phyloP scores from a whole-genome alignment of 306 rosid species.

The Canavalia ensiformis region DNA sequence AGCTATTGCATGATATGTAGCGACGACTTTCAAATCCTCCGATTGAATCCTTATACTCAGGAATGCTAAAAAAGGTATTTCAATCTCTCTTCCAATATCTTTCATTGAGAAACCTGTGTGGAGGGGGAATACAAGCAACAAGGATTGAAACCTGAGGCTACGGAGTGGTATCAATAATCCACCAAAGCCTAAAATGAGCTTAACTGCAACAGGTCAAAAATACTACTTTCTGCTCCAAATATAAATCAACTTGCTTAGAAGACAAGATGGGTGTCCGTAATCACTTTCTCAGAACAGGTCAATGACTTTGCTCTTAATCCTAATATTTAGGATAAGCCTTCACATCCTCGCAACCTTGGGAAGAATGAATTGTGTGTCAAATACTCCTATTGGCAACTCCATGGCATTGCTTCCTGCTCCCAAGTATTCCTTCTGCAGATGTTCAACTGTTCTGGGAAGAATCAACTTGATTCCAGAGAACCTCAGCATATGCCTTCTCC shows the following conservation, averaged over 20 bases:
- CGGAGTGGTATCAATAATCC: constrained; percentile 19
- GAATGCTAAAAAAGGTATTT: neutral
- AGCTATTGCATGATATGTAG: constrained; percentile 4
- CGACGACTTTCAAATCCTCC: constrained; percentile 39
- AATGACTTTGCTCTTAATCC: constrained; percentile 22
- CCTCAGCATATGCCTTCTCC: constrained; percentile 77
- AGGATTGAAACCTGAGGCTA: constrained; percentile 18
- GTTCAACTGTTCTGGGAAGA: constrained; percentile 58
- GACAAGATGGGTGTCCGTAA: constrained; percentile 3
- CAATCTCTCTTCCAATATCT: constrained; percentile 17
- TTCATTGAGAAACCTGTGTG: constrained; percentile 17
- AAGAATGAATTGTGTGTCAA: constrained; percentile 3
- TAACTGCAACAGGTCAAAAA: constrained; percentile 12
- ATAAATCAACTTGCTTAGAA: constrained; percentile 23
- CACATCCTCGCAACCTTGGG: neutral
- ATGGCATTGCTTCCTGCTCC: constrained; percentile 29
- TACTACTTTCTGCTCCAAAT: constrained; percentile 33
- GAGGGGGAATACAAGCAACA: constrained; percentile 18
- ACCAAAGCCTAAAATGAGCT: constrained; percentile 19
- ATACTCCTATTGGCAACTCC: constrained; percentile 1
- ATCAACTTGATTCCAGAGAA: constrained; percentile 78
- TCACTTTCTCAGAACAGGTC: constrained; percentile 32
- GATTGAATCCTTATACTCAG: constrained; percentile 29
- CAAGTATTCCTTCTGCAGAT: constrained; percentile 40
- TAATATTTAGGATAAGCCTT: constrained; percentile 20